Conservation (phyloP, 2,329 filamentous ascomycete species). For the Exophiala aquamarina region DNA sequence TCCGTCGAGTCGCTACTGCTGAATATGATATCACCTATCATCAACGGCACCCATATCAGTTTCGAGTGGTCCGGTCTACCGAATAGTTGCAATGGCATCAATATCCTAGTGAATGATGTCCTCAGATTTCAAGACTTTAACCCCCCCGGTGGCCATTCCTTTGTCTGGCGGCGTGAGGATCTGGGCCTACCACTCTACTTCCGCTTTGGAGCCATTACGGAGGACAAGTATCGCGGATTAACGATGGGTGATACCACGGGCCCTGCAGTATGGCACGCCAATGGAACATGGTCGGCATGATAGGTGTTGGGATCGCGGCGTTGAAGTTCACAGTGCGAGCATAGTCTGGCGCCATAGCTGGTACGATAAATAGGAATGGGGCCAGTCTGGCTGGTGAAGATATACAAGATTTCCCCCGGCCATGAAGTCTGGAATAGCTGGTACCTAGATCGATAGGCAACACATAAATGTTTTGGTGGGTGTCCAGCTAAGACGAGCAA, state of each 20-base stretch:
- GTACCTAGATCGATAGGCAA: no score
- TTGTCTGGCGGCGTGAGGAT: not conserved
- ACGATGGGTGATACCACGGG: not conserved
- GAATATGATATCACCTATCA: not conserved
- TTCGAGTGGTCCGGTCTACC: not conserved
- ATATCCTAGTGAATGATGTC: not conserved
- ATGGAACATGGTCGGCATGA: not conserved
- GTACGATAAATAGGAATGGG: no score
- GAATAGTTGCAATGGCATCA: not conserved
- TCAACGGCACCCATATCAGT: not conserved
- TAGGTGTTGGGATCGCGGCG: no score
- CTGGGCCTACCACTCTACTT: not conserved
- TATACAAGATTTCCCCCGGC: no score
- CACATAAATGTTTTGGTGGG: no score
- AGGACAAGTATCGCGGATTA: not conserved
- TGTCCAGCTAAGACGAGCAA: no score
- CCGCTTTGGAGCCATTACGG: not conserved
- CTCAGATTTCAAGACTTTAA: not conserved
- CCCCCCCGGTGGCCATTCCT: not conserved
- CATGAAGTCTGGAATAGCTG: no score
- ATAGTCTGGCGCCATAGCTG: no score
- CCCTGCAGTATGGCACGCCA: not conserved
- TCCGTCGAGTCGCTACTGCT: not conserved
- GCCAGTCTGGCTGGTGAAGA: no score
- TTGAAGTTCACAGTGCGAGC: no score